Evolutionary conservation across 352 stramenopile species (phyloP), one percentile per base, ranked within the genome.

Genomic region (Globisporangium sylvaticum): DNA sequence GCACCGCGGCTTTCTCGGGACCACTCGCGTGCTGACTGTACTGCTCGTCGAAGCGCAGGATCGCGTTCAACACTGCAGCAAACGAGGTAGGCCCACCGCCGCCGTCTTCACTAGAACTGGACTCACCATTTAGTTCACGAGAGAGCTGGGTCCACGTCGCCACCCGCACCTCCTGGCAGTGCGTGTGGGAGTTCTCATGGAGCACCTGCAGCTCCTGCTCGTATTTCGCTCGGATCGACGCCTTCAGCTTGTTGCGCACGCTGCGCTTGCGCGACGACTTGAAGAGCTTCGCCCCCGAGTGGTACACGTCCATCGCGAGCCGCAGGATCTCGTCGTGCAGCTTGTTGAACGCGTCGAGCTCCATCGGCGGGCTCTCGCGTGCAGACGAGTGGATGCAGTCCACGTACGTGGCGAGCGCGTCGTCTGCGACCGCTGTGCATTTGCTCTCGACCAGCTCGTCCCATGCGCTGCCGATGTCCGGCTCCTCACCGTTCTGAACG

Each of bases 311-410:
- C 73, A 93, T 74, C 3, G 84, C 85, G 2, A 95, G 77, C 10
- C 77, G 77, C 59, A 63, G 74, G 32, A 95, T 78, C n/a, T 95
- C 87, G 24, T 81, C 75, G 55, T 95, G 84, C 24, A 95, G 75
- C 65, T 80, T 80, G 22, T 81, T 74, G 55, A 92, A 89, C 42
- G 75, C 73, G 4, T 79, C 70, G 42, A 93, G 66, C 44, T 92
- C 83, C 55, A 91, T 82, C 31, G 87, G 85, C 18, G 81, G 81
- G 25, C 60, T 39, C 56, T 94, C 85, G 10, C 71, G 62, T 18
- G 85, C 79, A 6, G 77, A 84, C 15, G 77, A 76, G 58, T 87
- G 80, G 7, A 94, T 79, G 61, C 84, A 93, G 66, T 95, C 87
- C 24, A 83, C 64, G 66, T 95, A 95, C 39, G 81, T 94, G 20